Conservation (phyloP, 2,329 filamentous ascomycete species). For the Cadophora malorum region DNA sequence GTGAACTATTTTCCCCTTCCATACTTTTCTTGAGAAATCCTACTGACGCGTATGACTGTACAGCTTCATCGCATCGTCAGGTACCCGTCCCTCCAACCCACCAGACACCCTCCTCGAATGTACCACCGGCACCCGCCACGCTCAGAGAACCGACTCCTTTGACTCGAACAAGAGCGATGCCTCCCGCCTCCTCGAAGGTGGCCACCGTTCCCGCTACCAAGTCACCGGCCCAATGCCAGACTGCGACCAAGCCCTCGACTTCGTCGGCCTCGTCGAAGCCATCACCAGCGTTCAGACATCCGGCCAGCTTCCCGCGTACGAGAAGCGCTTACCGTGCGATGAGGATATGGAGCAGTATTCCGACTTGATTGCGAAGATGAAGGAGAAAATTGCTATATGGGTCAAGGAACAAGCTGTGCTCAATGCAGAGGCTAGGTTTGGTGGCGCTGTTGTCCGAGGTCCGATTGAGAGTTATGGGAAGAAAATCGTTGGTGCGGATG, state of each 20-base stretch:
- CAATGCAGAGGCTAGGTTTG: constrained; percentile 4
- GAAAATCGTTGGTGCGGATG: not conserved
- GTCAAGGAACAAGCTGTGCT: constrained; percentile 3
- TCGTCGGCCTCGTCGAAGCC: constrained; percentile 23
- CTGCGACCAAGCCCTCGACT: constrained; percentile 34
- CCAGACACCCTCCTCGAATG: not conserved
- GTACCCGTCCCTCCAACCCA: not conserved
- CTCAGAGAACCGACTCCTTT: not conserved
- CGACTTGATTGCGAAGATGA: not conserved
- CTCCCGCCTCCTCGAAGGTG: not conserved
- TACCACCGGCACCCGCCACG: not conserved
- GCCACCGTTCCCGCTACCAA: not conserved
- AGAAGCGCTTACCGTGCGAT: not conserved
- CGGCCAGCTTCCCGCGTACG: not conserved
- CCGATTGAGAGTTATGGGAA: constrained; percentile 4
- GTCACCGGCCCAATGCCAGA: constrained; percentile 33
- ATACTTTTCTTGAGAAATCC: no score
- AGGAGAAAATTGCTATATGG: not conserved
- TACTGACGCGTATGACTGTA: not conserved
- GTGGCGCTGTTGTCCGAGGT: not conserved
- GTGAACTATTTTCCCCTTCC: no score
- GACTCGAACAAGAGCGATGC: not conserved
- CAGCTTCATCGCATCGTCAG: not conserved
- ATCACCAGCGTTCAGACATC: constrained; percentile 13
- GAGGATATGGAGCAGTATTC: not conserved